Evolutionary conservation across 208 protist genomes (phyloP).

Genomic region (Acanthamoeba rhysodes): DNA sequence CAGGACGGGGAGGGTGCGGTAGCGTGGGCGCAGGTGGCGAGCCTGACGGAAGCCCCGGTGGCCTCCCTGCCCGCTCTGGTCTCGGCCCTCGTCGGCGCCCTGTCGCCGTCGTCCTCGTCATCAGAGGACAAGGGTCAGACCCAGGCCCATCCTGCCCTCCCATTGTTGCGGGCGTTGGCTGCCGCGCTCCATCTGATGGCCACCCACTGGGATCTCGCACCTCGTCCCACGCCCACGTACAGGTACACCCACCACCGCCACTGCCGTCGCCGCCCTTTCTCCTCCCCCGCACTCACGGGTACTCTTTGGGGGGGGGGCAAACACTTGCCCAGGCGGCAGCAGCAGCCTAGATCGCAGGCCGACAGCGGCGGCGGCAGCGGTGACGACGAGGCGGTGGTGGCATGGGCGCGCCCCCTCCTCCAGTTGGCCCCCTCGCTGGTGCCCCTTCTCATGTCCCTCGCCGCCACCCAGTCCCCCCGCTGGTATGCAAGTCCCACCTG

Average conservation of each 20-base stretch:
- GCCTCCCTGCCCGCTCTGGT: neutral
- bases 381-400: no score
- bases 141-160: neutral
- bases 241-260: neutral
- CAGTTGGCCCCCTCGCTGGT: no score
- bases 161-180: neutral
- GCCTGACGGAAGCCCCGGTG: neutral
- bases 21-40: neutral
- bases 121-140: neutral
- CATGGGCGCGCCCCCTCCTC: no score
- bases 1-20: neutral
- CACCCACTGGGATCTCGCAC: conserved; percentile 2
- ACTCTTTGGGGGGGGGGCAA: no score
- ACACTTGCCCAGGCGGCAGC: no score
- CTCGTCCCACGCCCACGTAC: neutral
- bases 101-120: neutral
- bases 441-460: no score
- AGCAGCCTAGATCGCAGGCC: no score
- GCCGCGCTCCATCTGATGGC: neutral
- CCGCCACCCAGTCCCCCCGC: no score
- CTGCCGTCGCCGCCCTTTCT: neutral
- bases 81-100: neutral
- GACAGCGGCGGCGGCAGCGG: no score
- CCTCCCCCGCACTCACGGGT: no score
- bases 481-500: no score